These are phyloP conservation scores for Yamadazyma scolyti DNA, from an alignment of 805 yeast species.

Conservation along the genomic window DNA sequence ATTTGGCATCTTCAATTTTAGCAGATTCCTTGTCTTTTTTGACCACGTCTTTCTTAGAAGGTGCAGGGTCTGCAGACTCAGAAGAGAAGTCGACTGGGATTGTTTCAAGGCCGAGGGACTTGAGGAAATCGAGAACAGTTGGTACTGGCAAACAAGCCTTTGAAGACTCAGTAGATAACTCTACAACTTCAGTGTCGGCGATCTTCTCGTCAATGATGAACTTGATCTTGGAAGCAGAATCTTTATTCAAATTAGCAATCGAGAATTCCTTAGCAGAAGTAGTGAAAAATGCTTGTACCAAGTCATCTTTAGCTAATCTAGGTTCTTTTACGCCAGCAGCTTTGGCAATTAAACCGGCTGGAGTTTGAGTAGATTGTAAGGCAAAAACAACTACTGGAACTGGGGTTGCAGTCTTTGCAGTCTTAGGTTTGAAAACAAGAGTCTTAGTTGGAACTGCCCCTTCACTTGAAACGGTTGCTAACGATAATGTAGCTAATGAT, in stretches of 20 bases:
- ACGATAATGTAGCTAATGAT: slow-evolving; percentile 61
- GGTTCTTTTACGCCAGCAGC: slow-evolving; percentile 77
- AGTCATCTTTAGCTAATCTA: slow-evolving; percentile 79
- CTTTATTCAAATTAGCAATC: slow-evolving; percentile 45
- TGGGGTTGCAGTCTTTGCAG: slow-evolving; percentile 75
- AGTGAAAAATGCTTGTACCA: slow-evolving; percentile 61
- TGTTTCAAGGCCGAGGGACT: slow-evolving; percentile 48
- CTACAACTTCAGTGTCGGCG: slow-evolving; percentile 33
- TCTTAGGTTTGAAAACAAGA: slow-evolving; percentile 86
- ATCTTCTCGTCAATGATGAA: slow-evolving; percentile 55
- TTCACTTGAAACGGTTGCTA: slow-evolving; percentile 51
- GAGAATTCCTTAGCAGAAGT: slow-evolving; percentile 60
- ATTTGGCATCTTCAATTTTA: slow-evolving; percentile 75
- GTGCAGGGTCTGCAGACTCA: slow-evolving; percentile 30
- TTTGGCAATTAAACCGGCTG: slow-evolving; percentile 60
- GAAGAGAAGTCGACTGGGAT: slow-evolving; percentile 53
- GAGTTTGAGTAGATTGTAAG: slow-evolving; percentile 64
- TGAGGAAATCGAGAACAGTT: slow-evolving; percentile 44
- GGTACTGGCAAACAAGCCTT: slow-evolving; percentile 49
- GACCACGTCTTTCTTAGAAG: slow-evolving; percentile 23
- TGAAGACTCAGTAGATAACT: slow-evolving; percentile 49
- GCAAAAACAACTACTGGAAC: slow-evolving; percentile 83
- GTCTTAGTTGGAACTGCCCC: slow-evolving; percentile 61
- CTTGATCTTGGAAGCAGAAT: slow-evolving; percentile 53
- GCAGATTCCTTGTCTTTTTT: slow-evolving; percentile 45